These are phyloP conservation scores for Trichosporon coremiiforme DNA, from an alignment of 1,284 basidiomycete species.

Conservation along the genomic window DNA sequence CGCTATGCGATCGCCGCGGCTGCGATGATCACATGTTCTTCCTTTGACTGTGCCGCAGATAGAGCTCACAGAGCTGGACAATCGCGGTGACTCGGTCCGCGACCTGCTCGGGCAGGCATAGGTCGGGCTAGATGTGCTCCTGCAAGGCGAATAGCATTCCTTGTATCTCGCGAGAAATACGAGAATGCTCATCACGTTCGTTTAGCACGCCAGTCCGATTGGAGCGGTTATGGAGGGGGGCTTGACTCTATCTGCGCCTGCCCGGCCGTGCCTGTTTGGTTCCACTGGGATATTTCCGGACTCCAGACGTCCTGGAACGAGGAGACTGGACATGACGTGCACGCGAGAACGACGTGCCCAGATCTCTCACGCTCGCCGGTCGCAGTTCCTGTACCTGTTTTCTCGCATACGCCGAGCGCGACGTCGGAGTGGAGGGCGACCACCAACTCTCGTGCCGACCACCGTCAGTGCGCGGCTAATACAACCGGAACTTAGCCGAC, in stretches of 20 bases:
- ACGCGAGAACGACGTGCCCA: not conserved
- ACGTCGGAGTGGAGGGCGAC: not conserved
- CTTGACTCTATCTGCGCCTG: not conserved
- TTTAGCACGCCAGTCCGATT: not conserved
- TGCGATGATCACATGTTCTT: not conserved
- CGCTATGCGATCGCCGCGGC: too few relatives aligned
- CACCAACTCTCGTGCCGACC: not conserved
- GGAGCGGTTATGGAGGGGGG: not conserved
- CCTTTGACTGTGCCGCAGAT: not conserved
- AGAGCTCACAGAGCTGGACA: not conserved
- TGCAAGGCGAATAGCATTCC: not conserved
- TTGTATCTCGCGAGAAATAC: not conserved
- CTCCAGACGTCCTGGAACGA: not conserved
- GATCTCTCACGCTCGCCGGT: not conserved
- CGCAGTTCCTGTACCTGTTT: too few relatives aligned
- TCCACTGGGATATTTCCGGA: not conserved
- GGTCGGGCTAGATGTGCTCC: not conserved
- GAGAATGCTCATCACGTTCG: constrained; percentile 2
- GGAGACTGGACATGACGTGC: not conserved
- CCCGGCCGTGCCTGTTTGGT: constrained; percentile 1
- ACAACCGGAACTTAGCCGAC: constrained; percentile 14
- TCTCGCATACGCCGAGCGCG: not conserved
- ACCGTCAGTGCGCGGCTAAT: not conserved
- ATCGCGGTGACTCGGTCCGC: not conserved
- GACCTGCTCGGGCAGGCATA: not conserved